These are phyloP conservation scores for Phytophthora pinifolia DNA, from an alignment of 352 stramenopile species.

Conservation along the genomic window DNA sequence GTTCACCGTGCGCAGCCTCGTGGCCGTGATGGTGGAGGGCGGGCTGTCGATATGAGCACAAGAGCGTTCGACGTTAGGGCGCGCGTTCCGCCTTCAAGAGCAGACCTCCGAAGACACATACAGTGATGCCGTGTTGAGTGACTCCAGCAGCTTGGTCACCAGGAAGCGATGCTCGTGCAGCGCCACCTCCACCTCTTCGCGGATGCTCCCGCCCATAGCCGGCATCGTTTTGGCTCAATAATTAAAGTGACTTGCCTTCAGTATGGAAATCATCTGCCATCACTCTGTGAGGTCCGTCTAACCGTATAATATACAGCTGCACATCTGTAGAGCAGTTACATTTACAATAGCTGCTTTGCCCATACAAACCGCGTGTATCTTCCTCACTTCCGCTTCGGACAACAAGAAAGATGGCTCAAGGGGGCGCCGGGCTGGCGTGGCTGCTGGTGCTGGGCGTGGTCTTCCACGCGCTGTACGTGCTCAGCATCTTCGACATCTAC, in stretches of 20 bases:
- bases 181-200: conserved; percentile 68
- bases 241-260: conserved; percentile 1
- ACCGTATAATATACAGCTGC: not conserved
- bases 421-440: conserved; percentile 18
- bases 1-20: conserved; percentile 72
- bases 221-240: conserved; percentile 17
- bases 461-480: conserved; percentile 84
- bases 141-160: conserved; percentile 83
- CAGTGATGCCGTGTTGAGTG: conserved; percentile 65
- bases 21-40: conserved; percentile 73
- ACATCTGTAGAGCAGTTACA: conserved; percentile 5
- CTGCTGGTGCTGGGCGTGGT: conserved; percentile 71
- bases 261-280: not conserved
- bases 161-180: conserved; percentile 85
- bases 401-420: not conserved
- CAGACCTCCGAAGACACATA: conserved; percentile 13
- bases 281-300: not conserved
- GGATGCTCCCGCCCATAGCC: conserved; percentile 45
- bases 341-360: conserved; percentile 6
- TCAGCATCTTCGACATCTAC: conserved; percentile 92
- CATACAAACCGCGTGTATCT: conserved; percentile 13
- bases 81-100: not conserved
- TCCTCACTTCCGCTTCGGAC: conserved; percentile 7
- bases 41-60: conserved; percentile 33
- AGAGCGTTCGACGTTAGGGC: conserved; percentile 1